Percentiles rank a stretch among this genome's conserved stretches.
Conservation (phyloP, 306 rosid species). For the Cicer chorassanicum region DNA sequence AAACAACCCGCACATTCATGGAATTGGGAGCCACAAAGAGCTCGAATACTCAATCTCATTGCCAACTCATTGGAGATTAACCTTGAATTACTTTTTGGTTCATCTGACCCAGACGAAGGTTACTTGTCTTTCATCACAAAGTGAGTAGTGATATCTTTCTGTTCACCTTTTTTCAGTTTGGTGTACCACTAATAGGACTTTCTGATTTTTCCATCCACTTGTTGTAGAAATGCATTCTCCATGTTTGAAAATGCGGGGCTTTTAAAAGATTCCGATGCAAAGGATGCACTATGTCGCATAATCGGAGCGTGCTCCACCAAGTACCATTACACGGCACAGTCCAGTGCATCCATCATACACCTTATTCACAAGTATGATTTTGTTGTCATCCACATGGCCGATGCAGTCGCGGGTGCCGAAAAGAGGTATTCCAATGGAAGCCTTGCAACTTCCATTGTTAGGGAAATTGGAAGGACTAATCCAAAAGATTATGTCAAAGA, state of each 20-base stretch:
- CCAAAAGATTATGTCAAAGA: conserved; percentile 92
- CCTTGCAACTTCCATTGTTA: conserved; percentile 71
- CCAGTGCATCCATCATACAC: conserved; percentile 89
- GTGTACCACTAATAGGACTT: conserved; percentile 2
- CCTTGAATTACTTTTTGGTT: conserved; percentile 81
- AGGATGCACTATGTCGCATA: conserved; percentile 82
- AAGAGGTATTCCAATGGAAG: conserved; percentile 91
- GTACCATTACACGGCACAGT: conserved; percentile 81
- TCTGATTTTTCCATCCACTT: conserved; percentile 39
- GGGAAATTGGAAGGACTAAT: conserved; percentile 92
- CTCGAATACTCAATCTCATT: conserved; percentile 77
- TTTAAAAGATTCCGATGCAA: conserved; percentile 72
- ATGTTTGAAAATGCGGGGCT: conserved; percentile 75
- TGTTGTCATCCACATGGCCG: conserved; percentile 84
- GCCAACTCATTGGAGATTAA: conserved; percentile 92
- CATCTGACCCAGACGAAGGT: conserved; percentile 71
- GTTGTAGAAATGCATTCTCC: conserved; percentile 67
- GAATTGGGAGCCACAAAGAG: conserved; percentile 92
- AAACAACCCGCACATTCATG: conserved; percentile 63
- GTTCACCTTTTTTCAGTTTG: conserved; percentile 3
- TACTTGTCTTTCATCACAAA: conserved; percentile 77
- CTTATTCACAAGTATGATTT: conserved; percentile 89
- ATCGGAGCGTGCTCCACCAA: conserved; percentile 90
- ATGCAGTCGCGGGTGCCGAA: conserved; percentile 76
- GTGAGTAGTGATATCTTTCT: conserved; percentile 59